Percentiles rank a stretch among this genome's conserved stretches.
Evolutionary conservation across 1,139 yeast genomes (phyloP).

Genomic region (Suhomyces chickasaworum): DNA sequence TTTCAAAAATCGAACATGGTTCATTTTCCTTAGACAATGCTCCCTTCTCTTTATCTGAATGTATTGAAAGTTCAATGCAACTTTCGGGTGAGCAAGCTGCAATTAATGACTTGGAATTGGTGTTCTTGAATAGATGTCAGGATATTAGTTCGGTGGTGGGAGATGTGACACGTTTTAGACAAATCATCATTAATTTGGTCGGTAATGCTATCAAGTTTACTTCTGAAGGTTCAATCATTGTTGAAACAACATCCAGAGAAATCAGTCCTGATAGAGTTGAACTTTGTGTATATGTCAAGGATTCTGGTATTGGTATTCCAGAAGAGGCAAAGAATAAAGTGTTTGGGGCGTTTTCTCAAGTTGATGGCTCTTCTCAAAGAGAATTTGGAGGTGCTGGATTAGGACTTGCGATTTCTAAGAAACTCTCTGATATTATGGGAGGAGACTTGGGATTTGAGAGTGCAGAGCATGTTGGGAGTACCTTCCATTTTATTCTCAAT

Average conservation of each 20-base stretch:
- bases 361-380: slow-evolving; percentile 59
- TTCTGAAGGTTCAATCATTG: slow-evolving; percentile 46
- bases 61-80: slow-evolving; percentile 56
- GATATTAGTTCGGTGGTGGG: slow-evolving; percentile 48
- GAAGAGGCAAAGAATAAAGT: slow-evolving; percentile 48
- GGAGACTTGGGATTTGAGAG: slow-evolving; percentile 56
- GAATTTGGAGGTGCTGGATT: slow-evolving; percentile 63
- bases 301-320: slow-evolving; percentile 67
- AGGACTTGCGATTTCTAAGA: slow-evolving; percentile 61
- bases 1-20: slow-evolving; percentile 60
- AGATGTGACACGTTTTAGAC: slow-evolving; percentile 55
- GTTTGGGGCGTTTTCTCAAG: slow-evolving; percentile 62
- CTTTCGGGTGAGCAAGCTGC: slow-evolving; percentile 56
- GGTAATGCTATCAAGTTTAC: slow-evolving; percentile 65
- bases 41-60: slow-evolving; percentile 53
- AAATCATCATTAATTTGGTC: slow-evolving; percentile 54
- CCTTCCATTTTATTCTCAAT: slow-evolving; percentile 44
- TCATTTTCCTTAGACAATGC: slow-evolving; percentile 49
- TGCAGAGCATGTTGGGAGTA: slow-evolving; percentile 53
- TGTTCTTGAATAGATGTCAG: slow-evolving; percentile 47
- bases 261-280: slow-evolving; percentile 42
- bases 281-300: slow-evolving; percentile 46
- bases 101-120: slow-evolving; percentile 49
- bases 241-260: slow-evolving; percentile 37
- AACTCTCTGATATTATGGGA: slow-evolving; percentile 60